Evolutionary conservation across 2,329 filamentous ascomycete genomes (phyloP).

Genomic region (Coleophoma crateriformis): DNA sequence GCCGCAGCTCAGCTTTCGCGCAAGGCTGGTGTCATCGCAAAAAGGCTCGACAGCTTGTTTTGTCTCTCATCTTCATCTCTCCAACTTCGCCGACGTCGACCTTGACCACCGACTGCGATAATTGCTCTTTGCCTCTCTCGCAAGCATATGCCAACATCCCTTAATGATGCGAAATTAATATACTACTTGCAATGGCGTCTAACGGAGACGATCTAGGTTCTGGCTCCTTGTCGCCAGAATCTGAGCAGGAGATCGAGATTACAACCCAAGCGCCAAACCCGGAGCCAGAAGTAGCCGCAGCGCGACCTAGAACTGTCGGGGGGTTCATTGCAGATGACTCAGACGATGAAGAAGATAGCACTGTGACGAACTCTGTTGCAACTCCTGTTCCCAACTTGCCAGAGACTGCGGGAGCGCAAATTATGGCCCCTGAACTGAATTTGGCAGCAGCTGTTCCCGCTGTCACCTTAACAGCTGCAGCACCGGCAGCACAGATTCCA

Average conservation of each 20-base stretch:
- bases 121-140: too few relatives aligned
- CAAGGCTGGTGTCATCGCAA: too few relatives aligned
- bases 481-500: slow-evolving; percentile 4
- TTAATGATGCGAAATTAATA: not conserved
- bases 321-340: slow-evolving; percentile 30
- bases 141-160: not conserved
- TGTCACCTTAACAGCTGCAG: slow-evolving; percentile 15
- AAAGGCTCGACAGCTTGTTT: too few relatives aligned
- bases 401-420: slow-evolving; percentile 18
- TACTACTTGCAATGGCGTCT: not conserved
- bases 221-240: not conserved
- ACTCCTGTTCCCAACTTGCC: slow-evolving; percentile 10
- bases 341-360: slow-evolving; percentile 25
- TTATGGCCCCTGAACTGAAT: too few relatives aligned
- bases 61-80: too few relatives aligned
- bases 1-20: too few relatives aligned
- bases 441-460: slow-evolving; percentile 13
- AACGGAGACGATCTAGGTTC: not conserved
- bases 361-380: slow-evolving; percentile 10
- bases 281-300: not conserved
- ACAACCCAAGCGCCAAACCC: not conserved
- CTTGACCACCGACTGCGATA: not conserved
- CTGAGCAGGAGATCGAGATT: not conserved
- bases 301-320: slow-evolving; percentile 21
- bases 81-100: too few relatives aligned